Conservation (phyloP, 257 asterid species). For the Nyctanthes arbortristis region DNA sequence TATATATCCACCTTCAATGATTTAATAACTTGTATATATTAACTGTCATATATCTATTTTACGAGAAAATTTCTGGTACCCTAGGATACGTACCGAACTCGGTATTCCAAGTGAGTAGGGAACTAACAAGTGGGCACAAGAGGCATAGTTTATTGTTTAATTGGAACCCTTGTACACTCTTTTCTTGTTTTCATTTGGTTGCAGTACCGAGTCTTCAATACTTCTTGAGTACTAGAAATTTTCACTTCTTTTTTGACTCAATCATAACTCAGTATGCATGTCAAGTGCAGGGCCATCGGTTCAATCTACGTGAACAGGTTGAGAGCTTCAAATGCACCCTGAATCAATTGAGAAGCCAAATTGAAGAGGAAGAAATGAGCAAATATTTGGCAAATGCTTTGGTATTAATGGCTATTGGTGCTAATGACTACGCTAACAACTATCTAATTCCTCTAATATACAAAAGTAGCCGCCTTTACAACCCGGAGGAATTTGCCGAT, state of each 20-base stretch:
- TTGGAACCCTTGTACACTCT: too few species aligned
- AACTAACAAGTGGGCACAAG: too few species aligned
- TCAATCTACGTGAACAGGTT: conserved; percentile 19
- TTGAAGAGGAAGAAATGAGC: conserved; percentile 21
- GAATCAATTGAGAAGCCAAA: conserved; percentile 9
- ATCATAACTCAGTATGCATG: background rate
- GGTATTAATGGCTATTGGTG: conserved; percentile 8
- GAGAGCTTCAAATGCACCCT: conserved; percentile 21
- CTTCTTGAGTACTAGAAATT: too few species aligned
- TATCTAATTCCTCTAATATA: background rate
- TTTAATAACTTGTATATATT: background rate
- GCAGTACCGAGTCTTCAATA: too few species aligned
- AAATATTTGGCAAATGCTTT: conserved; percentile 24
- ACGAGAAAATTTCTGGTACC: too few species aligned
- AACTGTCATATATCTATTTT: background rate
- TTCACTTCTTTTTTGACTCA: too few species aligned
- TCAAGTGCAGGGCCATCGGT: conserved; percentile 16
- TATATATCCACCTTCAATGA: background rate
- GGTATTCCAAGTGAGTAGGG: too few species aligned
- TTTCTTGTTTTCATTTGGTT: too few species aligned
- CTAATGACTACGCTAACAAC: conserved; percentile 25
- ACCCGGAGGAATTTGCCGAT: conserved; percentile 18
- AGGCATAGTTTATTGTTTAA: too few species aligned
- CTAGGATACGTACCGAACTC: too few species aligned
- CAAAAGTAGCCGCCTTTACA: background rate